Base-by-base conservation (phyloP, 2,329 filamentous ascomycete species). In the Aurifilum marmelostoma region DNA sequence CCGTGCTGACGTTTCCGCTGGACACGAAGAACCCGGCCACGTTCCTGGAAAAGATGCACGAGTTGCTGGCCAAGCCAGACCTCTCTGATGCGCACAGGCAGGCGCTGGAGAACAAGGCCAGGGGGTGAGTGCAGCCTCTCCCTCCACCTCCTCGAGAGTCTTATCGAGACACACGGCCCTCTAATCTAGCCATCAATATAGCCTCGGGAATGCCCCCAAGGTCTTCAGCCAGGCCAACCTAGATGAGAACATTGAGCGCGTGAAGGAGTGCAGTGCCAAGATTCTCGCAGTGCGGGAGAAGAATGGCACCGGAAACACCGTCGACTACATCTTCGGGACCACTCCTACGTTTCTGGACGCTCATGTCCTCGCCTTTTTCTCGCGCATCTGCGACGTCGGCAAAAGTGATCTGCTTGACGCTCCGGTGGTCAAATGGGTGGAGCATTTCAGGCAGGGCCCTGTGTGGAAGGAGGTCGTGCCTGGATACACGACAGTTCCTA, bases 391-490 rank as follows among this genome's bases (percentile, higher is more conserved):
- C 5, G 61, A 63, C 41, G 24, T 11, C 5, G 61, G 61, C 24
- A 43, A n/a, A 27, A 47, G 9, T 2, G 39, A 63, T 29, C 41
- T 63, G 61, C 34, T 63, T n/a, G 41, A 39, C 12, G 21, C 61
- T 6, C 39, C 61, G 24, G 21, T 63, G 61, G 16, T 63, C 37
- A 24, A 63, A 12, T 63, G 61, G 61, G 61, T 63, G 9, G 61
- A 47, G 61, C 24, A 63, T n/a, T 63, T 63, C 41, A 43, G 61
- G 24, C 41, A 63, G 39, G 61, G 61, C 5, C 39, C 37, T 18
- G 41, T 63, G 41, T 63, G 61, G 61, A 63, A 43, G 24, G 61
- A 63, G 41, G 39, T 63, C 29, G 39, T 63, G 24, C 61, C 61
- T 32, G 61, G 61, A 41, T 47, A 47, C 39, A 29, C 61, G 41